These are phyloP conservation scores for Pythium brassicae DNA, from an alignment of 352 stramenopile genomes.

Conservation along the genomic window DNA sequence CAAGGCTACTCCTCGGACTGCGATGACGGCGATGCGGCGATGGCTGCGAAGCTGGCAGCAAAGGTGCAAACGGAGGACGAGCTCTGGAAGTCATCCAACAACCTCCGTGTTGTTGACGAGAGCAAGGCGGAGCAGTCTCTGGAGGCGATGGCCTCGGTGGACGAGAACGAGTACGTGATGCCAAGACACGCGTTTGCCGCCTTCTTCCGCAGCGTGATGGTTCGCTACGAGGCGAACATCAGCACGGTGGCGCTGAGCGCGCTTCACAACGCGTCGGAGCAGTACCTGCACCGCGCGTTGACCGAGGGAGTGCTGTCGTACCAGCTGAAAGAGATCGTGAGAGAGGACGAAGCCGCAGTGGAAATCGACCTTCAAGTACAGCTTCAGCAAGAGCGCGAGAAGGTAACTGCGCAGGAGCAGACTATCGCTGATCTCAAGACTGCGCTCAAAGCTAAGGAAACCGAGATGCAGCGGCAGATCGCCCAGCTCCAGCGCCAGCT, in stretches of 20 bases:
- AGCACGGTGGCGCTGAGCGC: slow-evolving; percentile 67
- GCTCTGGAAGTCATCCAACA: slow-evolving; percentile 36
- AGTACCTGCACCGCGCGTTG: slow-evolving; percentile 58
- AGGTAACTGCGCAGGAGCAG: slow-evolving; percentile 53
- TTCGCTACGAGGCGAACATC: slow-evolving; percentile 36
- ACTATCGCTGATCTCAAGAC: slow-evolving; percentile 52
- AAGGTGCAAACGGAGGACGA: slow-evolving; percentile 31
- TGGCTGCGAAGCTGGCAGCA: slow-evolving; percentile 17
- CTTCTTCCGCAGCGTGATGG: slow-evolving; percentile 38
- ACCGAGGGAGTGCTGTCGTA: slow-evolving; percentile 54
- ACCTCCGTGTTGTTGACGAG: slow-evolving; percentile 28
- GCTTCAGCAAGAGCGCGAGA: slow-evolving; percentile 45
- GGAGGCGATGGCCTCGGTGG: slow-evolving; percentile 11
- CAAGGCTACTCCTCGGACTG: slow-evolving; percentile 77
- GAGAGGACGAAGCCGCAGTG: slow-evolving; percentile 42
- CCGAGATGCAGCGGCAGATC: slow-evolving; percentile 66
- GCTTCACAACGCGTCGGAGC: slow-evolving; percentile 72
- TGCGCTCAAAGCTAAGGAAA: slow-evolving; percentile 59
- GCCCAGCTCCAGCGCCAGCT: slow-evolving; percentile 45
- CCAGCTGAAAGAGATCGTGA: slow-evolving; percentile 26
- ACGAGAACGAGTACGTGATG: slow-evolving; percentile 59
- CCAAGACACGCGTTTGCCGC: slow-evolving; percentile 52
- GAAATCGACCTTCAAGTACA: slow-evolving; percentile 32
- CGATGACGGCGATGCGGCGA: slow-evolving; percentile 33
- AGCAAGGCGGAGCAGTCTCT: slow-evolving; percentile 18